phyloP scores from a whole-genome alignment of 331 rosid genomes.

The Rosa hybrid region DNA sequence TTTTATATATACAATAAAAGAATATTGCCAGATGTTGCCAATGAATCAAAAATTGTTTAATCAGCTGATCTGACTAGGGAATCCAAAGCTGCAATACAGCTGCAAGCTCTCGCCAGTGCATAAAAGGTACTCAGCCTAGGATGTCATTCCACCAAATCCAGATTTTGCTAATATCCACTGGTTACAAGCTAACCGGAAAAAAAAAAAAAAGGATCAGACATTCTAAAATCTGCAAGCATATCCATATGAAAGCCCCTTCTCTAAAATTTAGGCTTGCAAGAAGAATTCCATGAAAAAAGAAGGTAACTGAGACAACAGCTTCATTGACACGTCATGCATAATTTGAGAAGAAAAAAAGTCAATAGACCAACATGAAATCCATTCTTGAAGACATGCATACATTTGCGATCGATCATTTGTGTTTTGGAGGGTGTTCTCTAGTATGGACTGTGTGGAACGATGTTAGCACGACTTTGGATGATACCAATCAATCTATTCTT shows the following conservation, averaged over 20 bases:
- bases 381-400: not conserved
- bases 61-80: not conserved
- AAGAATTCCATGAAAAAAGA: not conserved
- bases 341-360: not conserved
- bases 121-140: not conserved
- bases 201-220: not conserved
- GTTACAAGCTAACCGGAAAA: slow-evolving; percentile 18
- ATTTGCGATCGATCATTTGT: not conserved
- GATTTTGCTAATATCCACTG: slow-evolving; percentile 17
- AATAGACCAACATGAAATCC: not conserved
- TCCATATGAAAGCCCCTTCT: too few relatives aligned
- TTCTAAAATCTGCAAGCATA: too few relatives aligned
- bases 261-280: not conserved
- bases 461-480: too few relatives aligned
- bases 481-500: too few relatives aligned
- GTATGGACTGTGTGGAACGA: too few relatives aligned
- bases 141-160: slow-evolving; percentile 11
- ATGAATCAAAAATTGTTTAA: not conserved
- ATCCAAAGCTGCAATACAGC: not conserved
- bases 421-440: too few relatives aligned
- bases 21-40: not conserved
- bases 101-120: slow-evolving; percentile 1
- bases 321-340: not conserved
- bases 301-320: not conserved
- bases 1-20: not conserved